Percentiles rank a stretch among this genome's conserved stretches.
phyloP scores from a whole-genome alignment of 192 early-diverging fungal genomes.

The Funneliformis geosporum region DNA sequence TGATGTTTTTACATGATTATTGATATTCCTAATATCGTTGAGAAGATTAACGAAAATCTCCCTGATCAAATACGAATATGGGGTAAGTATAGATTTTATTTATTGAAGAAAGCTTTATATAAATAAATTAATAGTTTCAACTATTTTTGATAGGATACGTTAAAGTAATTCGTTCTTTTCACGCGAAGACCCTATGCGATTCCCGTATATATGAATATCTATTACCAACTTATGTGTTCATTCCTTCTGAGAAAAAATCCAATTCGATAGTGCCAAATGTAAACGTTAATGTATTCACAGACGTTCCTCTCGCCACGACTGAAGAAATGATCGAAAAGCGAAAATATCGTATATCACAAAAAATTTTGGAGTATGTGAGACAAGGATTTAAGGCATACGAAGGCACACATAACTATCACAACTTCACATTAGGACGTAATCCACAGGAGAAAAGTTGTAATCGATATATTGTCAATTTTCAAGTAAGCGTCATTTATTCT shows the following conservation, averaged over 20 bases:
- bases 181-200: constrained; percentile 90
- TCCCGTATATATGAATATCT: constrained; percentile 97
- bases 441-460: constrained; percentile 76
- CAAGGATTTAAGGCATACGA: constrained; percentile 68
- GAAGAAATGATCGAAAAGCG: constrained; percentile 67
- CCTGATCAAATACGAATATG: constrained; percentile 90
- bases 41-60: constrained; percentile 78
- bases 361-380: constrained; percentile 66
- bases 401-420: constrained; percentile 94
- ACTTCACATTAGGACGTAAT: constrained; percentile 84
- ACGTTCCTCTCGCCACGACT: constrained; percentile 43
- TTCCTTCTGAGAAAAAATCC: constrained; percentile 35
- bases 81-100: constrained; percentile 50
- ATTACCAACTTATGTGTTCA: constrained; percentile 87
- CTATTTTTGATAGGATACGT: constrained; percentile 57
- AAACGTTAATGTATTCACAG: constrained; percentile 23
- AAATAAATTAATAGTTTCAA: background rate
- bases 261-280: constrained; percentile 11
- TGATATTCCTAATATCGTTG: constrained; percentile 70
- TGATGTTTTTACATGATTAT: constrained; percentile 60
- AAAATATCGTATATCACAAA: constrained; percentile 63
- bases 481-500: constrained; percentile 42
- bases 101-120: constrained; percentile 1
- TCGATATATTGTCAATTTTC: constrained; percentile 83
- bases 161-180: constrained; percentile 73